Evolutionary conservation across 257 asterid genomes (phyloP).

Genomic region (Penstemon eatonii): DNA sequence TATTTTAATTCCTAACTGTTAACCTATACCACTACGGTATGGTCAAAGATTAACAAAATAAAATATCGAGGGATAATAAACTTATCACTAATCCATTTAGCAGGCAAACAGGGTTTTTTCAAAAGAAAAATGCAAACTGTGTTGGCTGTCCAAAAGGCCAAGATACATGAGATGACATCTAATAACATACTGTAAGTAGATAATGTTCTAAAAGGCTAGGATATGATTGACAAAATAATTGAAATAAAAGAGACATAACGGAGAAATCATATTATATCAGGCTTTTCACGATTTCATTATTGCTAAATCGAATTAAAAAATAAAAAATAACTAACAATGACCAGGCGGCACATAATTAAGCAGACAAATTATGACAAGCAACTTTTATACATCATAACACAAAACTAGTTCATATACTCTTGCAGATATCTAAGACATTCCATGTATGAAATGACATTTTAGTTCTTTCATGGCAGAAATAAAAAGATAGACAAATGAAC

Average conservation of each 20-base stretch:
- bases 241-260: not conserved
- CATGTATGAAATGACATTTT: not conserved
- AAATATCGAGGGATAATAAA: no score
- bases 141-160: no score
- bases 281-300: not conserved
- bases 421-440: constrained; percentile 5
- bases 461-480: not conserved
- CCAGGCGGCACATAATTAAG: not conserved
- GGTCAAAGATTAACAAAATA: not conserved
- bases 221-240: not conserved
- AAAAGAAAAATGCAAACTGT: not conserved
- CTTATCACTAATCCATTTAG: not conserved
- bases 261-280: not conserved
- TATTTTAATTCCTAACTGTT: not conserved
- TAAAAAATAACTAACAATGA: not conserved
- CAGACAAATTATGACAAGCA: constrained; percentile 6
- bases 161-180: no score
- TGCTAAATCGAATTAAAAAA: not conserved
- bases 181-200: no score
- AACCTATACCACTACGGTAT: not conserved
- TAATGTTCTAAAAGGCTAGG: no score
- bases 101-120: not conserved
- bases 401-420: not conserved
- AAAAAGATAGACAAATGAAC: not conserved
- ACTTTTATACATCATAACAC: not conserved